A percentile compares a stretch with the other conserved stretches of the same genome.
Conservation (phyloP, 305 asterid genomes). For the Petunia hybrid region DNA sequence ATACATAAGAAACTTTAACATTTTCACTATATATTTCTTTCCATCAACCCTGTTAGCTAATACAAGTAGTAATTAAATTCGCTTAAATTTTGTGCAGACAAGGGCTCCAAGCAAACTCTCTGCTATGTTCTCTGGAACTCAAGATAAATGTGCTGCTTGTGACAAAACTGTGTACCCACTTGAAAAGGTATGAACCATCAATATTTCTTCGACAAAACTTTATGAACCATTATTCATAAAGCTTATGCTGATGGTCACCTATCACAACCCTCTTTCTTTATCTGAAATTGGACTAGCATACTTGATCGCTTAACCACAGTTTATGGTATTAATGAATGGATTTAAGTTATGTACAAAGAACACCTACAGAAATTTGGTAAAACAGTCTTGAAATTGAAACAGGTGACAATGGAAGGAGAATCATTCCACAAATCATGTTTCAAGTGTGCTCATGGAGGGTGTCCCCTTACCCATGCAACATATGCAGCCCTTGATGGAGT, state of each 20-base stretch:
- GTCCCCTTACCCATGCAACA: conserved; percentile 51
- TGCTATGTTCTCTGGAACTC: conserved; percentile 85
- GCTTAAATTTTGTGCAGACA: conserved; percentile 45
- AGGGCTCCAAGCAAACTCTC: conserved; percentile 86
- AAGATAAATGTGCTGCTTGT: conserved; percentile 87
- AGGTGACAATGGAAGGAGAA: conserved; percentile 52
- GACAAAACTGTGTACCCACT: conserved; percentile 83
- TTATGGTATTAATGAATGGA: background rate
- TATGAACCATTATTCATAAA: background rate
- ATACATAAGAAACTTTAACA: background rate
- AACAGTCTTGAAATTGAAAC: conserved; percentile 56
- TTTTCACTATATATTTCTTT: background rate
- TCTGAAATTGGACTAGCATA: background rate
- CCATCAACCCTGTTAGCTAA: background rate
- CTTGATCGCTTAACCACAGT: background rate
- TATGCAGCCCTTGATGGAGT: conserved; percentile 75
- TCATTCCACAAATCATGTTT: conserved; percentile 51
- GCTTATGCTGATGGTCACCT: background rate
- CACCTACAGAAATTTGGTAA: background rate
- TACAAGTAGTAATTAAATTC: background rate
- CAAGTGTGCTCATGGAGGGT: conserved; percentile 55
- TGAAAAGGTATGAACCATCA: conserved; percentile 61
- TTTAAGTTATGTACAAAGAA: background rate
- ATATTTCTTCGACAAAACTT: too few species aligned
- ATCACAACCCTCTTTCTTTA: background rate